Conservation (phyloP, 2,329 filamentous ascomycete species). For the Herpotrichia juniperi region DNA sequence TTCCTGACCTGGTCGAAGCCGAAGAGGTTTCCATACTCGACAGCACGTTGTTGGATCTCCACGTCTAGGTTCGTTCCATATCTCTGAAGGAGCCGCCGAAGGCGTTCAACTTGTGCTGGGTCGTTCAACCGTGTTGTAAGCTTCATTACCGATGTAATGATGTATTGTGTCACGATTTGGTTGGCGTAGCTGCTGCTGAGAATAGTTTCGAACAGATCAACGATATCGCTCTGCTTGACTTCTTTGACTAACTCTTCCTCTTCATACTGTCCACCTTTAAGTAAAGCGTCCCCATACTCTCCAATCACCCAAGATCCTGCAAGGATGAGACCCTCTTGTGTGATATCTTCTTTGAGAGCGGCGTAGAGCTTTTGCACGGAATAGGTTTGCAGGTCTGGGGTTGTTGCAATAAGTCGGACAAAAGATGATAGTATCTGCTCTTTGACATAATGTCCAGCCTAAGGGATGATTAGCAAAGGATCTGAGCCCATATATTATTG, state of each 20-base stretch:
- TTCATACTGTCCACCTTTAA: conserved; percentile 88
- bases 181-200: conserved; percentile 94
- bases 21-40: conserved; percentile 96
- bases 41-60: conserved; percentile 93
- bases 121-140: conserved; percentile 87
- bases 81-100: conserved; percentile 76
- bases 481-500: not conserved
- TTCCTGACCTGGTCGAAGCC: conserved; percentile 83
- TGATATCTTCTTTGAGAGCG: conserved; percentile 93
- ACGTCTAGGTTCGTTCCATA: conserved; percentile 89
- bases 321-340: conserved; percentile 92
- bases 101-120: conserved; percentile 81
- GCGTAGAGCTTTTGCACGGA: conserved; percentile 94
- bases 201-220: conserved; percentile 91
- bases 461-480: conserved; percentile 15
- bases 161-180: conserved; percentile 92
- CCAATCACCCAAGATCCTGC: conserved; percentile 97
- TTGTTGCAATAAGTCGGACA: conserved; percentile 92
- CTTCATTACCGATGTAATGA: conserved; percentile 93
- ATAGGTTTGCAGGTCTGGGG: conserved; percentile 92
- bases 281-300: conserved; percentile 90
- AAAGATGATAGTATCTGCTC: conserved; percentile 98
- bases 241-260: conserved; percentile 86
- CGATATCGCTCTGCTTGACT: conserved; percentile 86
- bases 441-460: conserved; percentile 93